Conservation (phyloP, 179 eudicot genomes). For the Amaranthus tricolor region DNA sequence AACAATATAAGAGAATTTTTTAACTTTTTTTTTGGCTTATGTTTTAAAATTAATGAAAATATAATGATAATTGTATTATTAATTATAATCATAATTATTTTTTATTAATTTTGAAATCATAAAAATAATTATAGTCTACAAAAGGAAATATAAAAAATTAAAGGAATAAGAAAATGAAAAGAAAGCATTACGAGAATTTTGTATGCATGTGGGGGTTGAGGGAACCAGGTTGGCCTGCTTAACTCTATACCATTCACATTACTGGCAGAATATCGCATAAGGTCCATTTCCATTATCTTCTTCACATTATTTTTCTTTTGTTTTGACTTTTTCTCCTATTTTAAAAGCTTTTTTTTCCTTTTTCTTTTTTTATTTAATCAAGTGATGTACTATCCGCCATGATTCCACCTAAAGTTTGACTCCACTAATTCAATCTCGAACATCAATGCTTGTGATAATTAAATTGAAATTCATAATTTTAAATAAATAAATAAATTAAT, state of each 20-base stretch:
- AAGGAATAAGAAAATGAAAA: not conserved
- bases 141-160: not conserved
- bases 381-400: not conserved
- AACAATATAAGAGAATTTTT: no score
- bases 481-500: no score
- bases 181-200: not conserved
- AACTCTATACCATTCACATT: constrained; percentile 10
- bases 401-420: constrained; percentile 11
- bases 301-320: not conserved
- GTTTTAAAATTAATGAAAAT: no score
- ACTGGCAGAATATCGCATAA: not conserved
- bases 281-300: not conserved
- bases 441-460: not conserved
- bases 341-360: not conserved
- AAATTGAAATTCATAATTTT: not conserved
- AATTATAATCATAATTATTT: no score
- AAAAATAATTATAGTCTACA: no score
- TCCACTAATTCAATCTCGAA: not conserved
- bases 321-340: not conserved
- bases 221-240: constrained; percentile 18
- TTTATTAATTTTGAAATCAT: no score
- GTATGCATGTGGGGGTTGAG: constrained; percentile 17
- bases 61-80: no score
- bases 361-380: not conserved
- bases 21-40: no score